Conservation (phyloP, 2,329 filamentous ascomycete species). For the Simplicillium sp. region DNA sequence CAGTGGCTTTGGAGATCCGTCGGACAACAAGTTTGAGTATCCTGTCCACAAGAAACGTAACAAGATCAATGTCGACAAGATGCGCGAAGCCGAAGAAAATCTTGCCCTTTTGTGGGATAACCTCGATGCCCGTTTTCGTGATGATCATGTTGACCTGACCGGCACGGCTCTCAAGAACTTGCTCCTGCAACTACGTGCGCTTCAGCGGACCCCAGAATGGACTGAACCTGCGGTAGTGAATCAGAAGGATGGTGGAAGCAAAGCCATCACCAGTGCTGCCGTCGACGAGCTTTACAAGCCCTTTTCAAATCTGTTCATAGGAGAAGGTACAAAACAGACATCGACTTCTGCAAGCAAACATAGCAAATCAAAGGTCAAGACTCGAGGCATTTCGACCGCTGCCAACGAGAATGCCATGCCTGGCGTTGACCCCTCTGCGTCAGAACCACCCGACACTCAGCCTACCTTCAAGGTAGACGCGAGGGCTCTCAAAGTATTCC, state of each 20-base stretch:
- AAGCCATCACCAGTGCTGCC: too few species aligned
- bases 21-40: slow-evolving; percentile 30
- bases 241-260: slow-evolving; percentile 2
- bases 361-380: too few species aligned
- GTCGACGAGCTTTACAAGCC: slow-evolving; percentile 9
- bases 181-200: slow-evolving; percentile 19
- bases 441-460: too few species aligned
- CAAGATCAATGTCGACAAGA: slow-evolving; percentile 29
- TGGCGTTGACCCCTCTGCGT: too few species aligned
- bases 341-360: too few species aligned
- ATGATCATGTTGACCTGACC: slow-evolving; percentile 7
- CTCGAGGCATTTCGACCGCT: too few species aligned
- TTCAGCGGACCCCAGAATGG: slow-evolving; percentile 42
- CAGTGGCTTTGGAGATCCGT: slow-evolving; percentile 19
- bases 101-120: slow-evolving; percentile 37
- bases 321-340: slow-evolving; percentile 4
- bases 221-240: slow-evolving; percentile 19
- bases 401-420: too few species aligned
- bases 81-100: slow-evolving; percentile 35
- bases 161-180: slow-evolving; percentile 17
- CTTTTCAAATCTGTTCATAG: slow-evolving; percentile 13
- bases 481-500: slow-evolving; percentile 24
- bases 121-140: slow-evolving; percentile 14
- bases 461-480: slow-evolving; percentile 16
- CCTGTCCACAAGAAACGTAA: slow-evolving; percentile 33